Conservation (phyloP, 768 basidiomycete genomes). For the Lactifluus volemus region DNA sequence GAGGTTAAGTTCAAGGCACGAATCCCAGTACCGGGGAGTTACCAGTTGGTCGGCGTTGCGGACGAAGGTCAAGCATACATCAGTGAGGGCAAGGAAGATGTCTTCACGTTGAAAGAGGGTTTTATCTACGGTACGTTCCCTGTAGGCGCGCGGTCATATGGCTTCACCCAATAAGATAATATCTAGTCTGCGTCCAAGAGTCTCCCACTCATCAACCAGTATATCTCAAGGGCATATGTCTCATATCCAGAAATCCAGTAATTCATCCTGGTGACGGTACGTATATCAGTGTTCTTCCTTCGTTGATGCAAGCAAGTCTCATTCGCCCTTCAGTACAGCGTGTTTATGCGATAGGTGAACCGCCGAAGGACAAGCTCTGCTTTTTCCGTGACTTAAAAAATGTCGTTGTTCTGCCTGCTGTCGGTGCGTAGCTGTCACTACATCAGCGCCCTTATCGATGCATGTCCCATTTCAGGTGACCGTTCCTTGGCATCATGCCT, state of each 20-base stretch:
- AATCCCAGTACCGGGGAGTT: slow-evolving; percentile 59
- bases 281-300: background rate
- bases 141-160: background rate
- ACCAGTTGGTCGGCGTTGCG: slow-evolving; percentile 69
- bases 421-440: background rate
- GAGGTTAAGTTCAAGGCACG: slow-evolving; percentile 70
- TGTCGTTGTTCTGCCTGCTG: slow-evolving; percentile 22
- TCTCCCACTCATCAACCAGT: background rate
- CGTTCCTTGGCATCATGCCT: slow-evolving; percentile 62
- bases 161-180: background rate
- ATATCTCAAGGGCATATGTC: slow-evolving; percentile 2
- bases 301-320: background rate
- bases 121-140: slow-evolving; percentile 9
- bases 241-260: slow-evolving; percentile 27
- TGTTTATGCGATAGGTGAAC: slow-evolving; percentile 26
- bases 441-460: background rate
- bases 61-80: slow-evolving; percentile 50
- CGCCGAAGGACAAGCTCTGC: slow-evolving; percentile 19
- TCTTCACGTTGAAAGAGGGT: slow-evolving; percentile 5
- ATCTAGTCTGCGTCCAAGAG: slow-evolving; percentile 14
- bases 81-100: slow-evolving; percentile 3
- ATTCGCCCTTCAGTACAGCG: slow-evolving; percentile 15
- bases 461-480: slow-evolving; percentile 31
- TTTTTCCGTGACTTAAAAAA: slow-evolving; percentile 22
- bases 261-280: slow-evolving; percentile 30